Evolutionary conservation across 257 asterid genomes (phyloP), one percentile per base, ranked within the genome.

Genomic region (Solanum gandarillasii): DNA sequence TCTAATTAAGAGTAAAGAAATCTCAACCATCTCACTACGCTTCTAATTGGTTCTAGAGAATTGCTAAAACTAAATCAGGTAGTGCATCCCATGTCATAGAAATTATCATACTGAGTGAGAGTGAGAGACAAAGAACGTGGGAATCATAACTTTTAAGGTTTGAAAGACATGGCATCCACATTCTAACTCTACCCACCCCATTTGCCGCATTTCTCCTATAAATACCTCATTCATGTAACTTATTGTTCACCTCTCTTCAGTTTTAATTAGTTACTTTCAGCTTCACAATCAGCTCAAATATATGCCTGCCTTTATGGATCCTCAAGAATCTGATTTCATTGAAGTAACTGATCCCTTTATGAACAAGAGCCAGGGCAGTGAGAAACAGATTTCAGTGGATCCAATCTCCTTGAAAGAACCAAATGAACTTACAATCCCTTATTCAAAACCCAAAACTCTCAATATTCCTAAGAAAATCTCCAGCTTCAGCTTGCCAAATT

Each of bases 401-500:
- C 87, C 87, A 4, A 85, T 85, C 18, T 85, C 87, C 41, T 79
- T 85, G 3, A 85, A 85, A 85, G 67, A 27, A 32, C 23, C 82
- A 7, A 62, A 83, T 35, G 84, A 83, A 32, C 7, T 23, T 7
- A 4, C 84, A 32, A 83, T 83, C 39, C 81, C 89, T 48, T 29
- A 46, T 16, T 20, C 84, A 25, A 78, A 41, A 14, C 89, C 92
- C 60, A 71, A 9, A 16, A 85, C 83, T 65, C 83, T 31, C 7
- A 89, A 88, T 4, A 89, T 91, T 18, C 60, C 92, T 3, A 90
- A 91, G 71, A 92, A 89, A 79, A 90, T 92, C 75, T 82, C 90
- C 29, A 94, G 94, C 94, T 86, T 70, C 92, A 95, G 98, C 92
- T 92, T 95, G 58, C 96, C 98, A 1, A 92, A 82, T 87, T 94